A percentile compares a stretch with the other conserved stretches of the same genome.
Evolutionary conservation across 345 rosid species (phyloP).

Genomic region (Populus euphratica): DNA sequence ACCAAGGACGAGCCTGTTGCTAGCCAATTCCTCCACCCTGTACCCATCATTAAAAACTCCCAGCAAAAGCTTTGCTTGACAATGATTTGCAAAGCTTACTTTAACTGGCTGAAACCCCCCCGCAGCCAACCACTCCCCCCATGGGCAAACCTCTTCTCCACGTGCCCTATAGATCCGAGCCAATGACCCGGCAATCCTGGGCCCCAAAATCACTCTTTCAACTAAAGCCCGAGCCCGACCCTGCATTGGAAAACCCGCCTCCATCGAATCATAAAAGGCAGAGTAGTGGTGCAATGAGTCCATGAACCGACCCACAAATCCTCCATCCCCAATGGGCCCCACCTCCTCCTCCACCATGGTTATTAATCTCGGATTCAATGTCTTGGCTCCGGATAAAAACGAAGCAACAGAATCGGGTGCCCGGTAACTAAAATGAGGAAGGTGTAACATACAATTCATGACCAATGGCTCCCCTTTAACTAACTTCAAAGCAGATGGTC

Average conservation of each 20-base stretch:
- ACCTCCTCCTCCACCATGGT: slow-evolving; percentile 69
- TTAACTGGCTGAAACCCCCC: slow-evolving; percentile 43
- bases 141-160: slow-evolving; percentile 33
- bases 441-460: slow-evolving; percentile 73
- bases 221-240: slow-evolving; percentile 57
- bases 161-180: slow-evolving; percentile 38
- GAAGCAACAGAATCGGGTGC: slow-evolving; percentile 54
- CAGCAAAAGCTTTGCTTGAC: slow-evolving; percentile 76
- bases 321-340: slow-evolving; percentile 47
- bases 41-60: slow-evolving; percentile 78
- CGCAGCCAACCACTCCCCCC: slow-evolving; percentile 50
- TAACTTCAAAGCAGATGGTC: slow-evolving; percentile 47
- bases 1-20: slow-evolving; percentile 60
- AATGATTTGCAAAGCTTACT: slow-evolving; percentile 74
- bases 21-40: slow-evolving; percentile 57
- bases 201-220: slow-evolving; percentile 66
- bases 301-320: slow-evolving; percentile 64
- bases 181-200: slow-evolving; percentile 55
- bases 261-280: slow-evolving; percentile 74
- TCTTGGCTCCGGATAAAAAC: slow-evolving; percentile 53
- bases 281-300: slow-evolving; percentile 84
- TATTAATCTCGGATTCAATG: slow-evolving; percentile 50
- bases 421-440: slow-evolving; percentile 63
- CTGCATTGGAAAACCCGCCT: slow-evolving; percentile 71
- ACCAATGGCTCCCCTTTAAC: slow-evolving; percentile 75